Percentiles rank a stretch among this genome's conserved stretches.
Evolutionary conservation across 2,329 filamentous ascomycete genomes (phyloP).

Genomic region (Cladosporium phlei): DNA sequence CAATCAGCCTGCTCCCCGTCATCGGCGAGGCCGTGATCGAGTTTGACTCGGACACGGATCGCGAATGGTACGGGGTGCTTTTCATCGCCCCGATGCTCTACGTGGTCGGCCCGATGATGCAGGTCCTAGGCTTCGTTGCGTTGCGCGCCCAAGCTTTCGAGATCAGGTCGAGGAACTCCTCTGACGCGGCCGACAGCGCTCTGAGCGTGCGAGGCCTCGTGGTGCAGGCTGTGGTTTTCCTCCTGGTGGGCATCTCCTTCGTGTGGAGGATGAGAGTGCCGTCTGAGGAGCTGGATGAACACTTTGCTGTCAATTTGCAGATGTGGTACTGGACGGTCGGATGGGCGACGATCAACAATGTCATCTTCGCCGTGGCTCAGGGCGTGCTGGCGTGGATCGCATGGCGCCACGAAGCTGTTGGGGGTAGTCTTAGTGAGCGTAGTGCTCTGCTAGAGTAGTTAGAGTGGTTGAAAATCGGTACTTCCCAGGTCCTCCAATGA

Average conservation of each 20-base stretch:
- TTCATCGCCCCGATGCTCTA: neutral
- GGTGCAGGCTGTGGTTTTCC: neutral
- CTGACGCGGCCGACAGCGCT: neutral
- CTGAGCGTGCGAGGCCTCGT: neutral
- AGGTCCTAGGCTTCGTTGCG: neutral
- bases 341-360: conserved; percentile 2
- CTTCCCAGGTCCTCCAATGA: too few species aligned
- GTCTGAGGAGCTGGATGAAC: neutral
- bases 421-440: neutral
- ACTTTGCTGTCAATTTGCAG: conserved; percentile 4
- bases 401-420: neutral
- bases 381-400: neutral
- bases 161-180: neutral
- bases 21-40: neutral
- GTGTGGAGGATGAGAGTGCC: neutral
- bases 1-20: neutral
- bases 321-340: conserved; percentile 1
- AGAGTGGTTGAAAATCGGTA: too few species aligned
- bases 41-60: neutral
- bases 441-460: conserved; percentile 1
- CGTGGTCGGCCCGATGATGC: neutral
- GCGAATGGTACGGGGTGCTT: neutral
- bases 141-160: neutral
- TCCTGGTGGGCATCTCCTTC: conserved; percentile 2
- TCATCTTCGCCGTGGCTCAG: conserved; percentile 1